Evolutionary conservation across 768 basidiomycete species (phyloP).

Genomic region (Grammothele lineata): DNA sequence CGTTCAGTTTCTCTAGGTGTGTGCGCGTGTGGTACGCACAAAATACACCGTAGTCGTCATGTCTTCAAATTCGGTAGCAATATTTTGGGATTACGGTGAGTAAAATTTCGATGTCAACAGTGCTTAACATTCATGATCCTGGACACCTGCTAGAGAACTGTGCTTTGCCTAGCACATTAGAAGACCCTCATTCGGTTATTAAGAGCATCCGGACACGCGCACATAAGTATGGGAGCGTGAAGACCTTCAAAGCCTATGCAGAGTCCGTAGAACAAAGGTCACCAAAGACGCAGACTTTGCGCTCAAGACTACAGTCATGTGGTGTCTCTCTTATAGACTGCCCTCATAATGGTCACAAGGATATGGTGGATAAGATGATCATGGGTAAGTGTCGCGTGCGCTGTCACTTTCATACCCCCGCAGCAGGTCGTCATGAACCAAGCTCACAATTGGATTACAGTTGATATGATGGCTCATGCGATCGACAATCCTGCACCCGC

Average conservation of each 20-base stretch:
- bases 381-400: conserved; percentile 31
- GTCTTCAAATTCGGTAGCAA: background rate
- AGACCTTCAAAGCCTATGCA: conserved; percentile 50
- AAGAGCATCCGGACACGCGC: conserved; percentile 43
- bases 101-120: background rate
- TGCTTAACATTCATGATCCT: too few relatives aligned
- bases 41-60: too few relatives aligned
- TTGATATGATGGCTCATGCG: conserved; percentile 66
- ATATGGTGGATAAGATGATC: conserved; percentile 47
- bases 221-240: conserved; percentile 42
- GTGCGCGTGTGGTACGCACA: too few relatives aligned
- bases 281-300: conserved; percentile 30
- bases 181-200: conserved; percentile 40
- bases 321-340: conserved; percentile 40
- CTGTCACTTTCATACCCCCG: too few relatives aligned
- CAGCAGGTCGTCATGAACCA: background rate
- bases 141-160: conserved; percentile 35
- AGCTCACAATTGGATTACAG: conserved; percentile 36
- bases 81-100: conserved; percentile 42
- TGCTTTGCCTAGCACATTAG: conserved; percentile 29
- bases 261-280: conserved; percentile 38
- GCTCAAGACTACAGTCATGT: conserved; percentile 44
- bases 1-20: too few relatives aligned
- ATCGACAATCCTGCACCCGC: conserved; percentile 51
- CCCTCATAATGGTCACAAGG: conserved; percentile 25